phyloP scores from a whole-genome alignment of 176 grass and related monocot species.

The Microstegium vimineum region DNA sequence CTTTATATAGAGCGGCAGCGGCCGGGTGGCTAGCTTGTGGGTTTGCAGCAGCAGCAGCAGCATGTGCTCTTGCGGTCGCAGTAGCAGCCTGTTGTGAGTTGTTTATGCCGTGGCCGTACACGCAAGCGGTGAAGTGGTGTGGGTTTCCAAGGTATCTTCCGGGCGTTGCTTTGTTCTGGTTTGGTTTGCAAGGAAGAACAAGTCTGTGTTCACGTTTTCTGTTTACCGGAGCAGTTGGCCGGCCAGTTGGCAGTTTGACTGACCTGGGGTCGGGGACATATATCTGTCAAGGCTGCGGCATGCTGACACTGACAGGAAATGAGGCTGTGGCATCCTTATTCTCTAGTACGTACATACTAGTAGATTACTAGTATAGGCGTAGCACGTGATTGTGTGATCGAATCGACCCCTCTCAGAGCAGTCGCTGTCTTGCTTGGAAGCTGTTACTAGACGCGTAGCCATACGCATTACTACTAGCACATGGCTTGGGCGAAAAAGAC shows the following conservation, averaged over 20 bases:
- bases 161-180: background rate
- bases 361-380: no score
- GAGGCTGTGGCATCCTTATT: background rate
- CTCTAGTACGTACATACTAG: no score
- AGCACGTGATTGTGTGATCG: background rate
- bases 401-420: background rate
- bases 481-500: background rate
- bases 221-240: background rate
- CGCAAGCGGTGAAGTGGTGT: slow-evolving; percentile 27
- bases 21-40: background rate
- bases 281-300: background rate
- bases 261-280: background rate
- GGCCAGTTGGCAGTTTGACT: background rate
- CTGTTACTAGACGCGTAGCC: background rate
- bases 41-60: no score
- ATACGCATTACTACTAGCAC: background rate
- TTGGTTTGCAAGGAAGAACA: slow-evolving; percentile 10
- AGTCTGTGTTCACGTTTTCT: background rate
- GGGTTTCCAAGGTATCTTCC: slow-evolving; percentile 12
- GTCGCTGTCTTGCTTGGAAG: slow-evolving; percentile 1
- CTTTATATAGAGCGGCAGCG: slow-evolving; percentile 37
- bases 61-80: background rate
- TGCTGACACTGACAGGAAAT: background rate
- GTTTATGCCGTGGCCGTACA: slow-evolving; percentile 4
- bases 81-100: background rate